phyloP scores from a whole-genome alignment of 208 protist species.

The Leishmania major region DNA sequence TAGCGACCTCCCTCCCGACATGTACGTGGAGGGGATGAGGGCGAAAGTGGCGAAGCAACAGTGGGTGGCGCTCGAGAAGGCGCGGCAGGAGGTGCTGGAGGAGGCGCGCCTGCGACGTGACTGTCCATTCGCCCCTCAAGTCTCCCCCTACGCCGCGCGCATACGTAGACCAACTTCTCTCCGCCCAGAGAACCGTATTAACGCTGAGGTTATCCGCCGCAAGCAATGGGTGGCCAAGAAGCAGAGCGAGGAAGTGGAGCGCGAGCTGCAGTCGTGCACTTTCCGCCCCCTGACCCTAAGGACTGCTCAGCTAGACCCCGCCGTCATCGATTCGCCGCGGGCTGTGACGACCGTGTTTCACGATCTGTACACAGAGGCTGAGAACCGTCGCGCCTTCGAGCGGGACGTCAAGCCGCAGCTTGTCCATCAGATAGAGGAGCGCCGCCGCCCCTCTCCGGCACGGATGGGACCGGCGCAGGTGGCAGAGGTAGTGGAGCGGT shows the following conservation, averaged over 20 bases:
- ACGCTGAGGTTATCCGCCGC: slow-evolving; percentile 63
- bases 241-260: slow-evolving; percentile 55
- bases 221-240: slow-evolving; percentile 68
- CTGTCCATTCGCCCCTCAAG: slow-evolving; percentile 73
- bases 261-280: slow-evolving; percentile 76
- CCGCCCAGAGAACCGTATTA: slow-evolving; percentile 68
- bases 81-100: slow-evolving; percentile 66
- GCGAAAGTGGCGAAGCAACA: slow-evolving; percentile 78
- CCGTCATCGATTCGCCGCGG: slow-evolving; percentile 15
- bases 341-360: slow-evolving; percentile 46
- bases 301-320: slow-evolving; percentile 41
- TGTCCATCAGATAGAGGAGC: slow-evolving; percentile 56
- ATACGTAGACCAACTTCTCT: slow-evolving; percentile 65
- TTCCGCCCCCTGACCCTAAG: slow-evolving; percentile 82
- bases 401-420: slow-evolving; percentile 54
- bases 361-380: slow-evolving; percentile 62
- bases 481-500: slow-evolving; percentile 62
- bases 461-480: slow-evolving; percentile 38
- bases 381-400: slow-evolving; percentile 58
- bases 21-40: slow-evolving; percentile 82
- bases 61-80: slow-evolving; percentile 79
- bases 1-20: slow-evolving; percentile 20
- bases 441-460: slow-evolving; percentile 18
- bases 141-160: slow-evolving; percentile 67
- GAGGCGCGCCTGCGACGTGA: slow-evolving; percentile 59